A percentile compares a stretch with the other conserved stretches of the same genome.
Evolutionary conservation across 345 rosid genomes (phyloP).

Genomic region (Psidium guajava): DNA sequence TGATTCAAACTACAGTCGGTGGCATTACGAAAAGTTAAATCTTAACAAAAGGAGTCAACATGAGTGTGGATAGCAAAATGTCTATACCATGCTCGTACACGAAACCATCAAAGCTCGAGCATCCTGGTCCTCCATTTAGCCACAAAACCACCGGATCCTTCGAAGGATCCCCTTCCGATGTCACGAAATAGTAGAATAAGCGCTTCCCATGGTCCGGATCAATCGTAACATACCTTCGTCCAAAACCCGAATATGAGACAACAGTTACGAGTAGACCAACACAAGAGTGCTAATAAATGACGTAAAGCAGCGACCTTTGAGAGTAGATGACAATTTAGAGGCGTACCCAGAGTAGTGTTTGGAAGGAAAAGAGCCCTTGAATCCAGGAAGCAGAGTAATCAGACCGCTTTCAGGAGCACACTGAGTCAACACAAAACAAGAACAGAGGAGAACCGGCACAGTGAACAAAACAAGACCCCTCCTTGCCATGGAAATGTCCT

Average conservation of each 20-base stretch:
- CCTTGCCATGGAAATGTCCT: not conserved
- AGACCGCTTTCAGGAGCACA: slow-evolving; percentile 6
- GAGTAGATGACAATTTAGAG: not conserved
- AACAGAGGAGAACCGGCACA: not conserved
- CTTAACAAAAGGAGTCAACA: not conserved
- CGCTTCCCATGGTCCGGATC: slow-evolving; percentile 40
- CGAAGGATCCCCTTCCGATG: slow-evolving; percentile 60
- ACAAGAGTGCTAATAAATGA: not conserved
- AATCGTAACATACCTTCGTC: slow-evolving; percentile 55
- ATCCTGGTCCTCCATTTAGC: slow-evolving; percentile 97
- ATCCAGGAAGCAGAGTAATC: slow-evolving; percentile 4
- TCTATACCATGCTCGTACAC: slow-evolving; percentile 64
- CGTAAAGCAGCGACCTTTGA: not conserved
- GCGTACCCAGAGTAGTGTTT: slow-evolving; percentile 11
- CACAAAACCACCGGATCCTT: slow-evolving; percentile 77
- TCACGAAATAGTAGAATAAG: slow-evolving; percentile 71
- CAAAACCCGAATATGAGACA: not conserved
- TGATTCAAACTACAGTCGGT: not conserved
- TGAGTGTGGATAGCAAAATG: not conserved
- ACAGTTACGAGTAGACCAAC: not conserved
- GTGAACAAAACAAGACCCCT: not conserved
- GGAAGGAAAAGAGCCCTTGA: slow-evolving; percentile 10
- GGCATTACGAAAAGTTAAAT: not conserved
- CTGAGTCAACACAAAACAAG: not conserved
- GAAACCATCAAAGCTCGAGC: slow-evolving; percentile 94